Evolutionary conservation across 495 filamentous ascomycete genomes (phyloP).

Genomic region (Neurospora africana): DNA sequence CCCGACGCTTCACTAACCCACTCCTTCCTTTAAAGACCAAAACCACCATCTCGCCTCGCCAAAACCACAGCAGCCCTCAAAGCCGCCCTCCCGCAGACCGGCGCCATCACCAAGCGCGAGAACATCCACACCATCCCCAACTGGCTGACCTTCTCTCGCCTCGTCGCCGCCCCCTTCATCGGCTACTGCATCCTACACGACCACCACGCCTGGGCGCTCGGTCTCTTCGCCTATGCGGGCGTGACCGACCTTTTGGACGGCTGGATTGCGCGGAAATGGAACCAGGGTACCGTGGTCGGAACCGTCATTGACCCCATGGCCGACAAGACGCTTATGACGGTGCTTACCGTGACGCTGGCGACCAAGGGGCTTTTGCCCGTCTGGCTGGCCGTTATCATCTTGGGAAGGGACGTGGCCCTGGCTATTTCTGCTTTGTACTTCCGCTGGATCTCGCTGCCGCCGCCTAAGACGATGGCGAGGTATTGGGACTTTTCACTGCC

Average conservation of each 20-base stretch:
- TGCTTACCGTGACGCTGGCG: conserved; percentile 73
- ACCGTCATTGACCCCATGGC: conserved; percentile 95
- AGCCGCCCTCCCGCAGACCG: conserved; percentile 27
- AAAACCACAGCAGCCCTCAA: conserved; percentile 1
- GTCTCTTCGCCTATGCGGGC: conserved; percentile 82
- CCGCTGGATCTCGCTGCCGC: conserved; percentile 84
- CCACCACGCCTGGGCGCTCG: conserved; percentile 64
- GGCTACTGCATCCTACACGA: conserved; percentile 84
- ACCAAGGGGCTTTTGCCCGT: conserved; percentile 73
- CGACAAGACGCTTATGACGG: conserved; percentile 90
- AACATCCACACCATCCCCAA: conserved; percentile 97
- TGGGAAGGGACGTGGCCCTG: conserved; percentile 80
- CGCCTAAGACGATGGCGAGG: conserved; percentile 81
- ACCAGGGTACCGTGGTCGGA: conserved; percentile 88
- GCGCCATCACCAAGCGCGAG: conserved; percentile 47
- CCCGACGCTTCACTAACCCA: neutral
- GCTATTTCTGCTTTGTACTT: conserved; percentile 89
- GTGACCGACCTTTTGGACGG: conserved; percentile 88
- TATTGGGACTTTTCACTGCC: conserved; percentile 98
- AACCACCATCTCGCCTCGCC: neutral
- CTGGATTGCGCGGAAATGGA: conserved; percentile 78
- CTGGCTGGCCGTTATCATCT: conserved; percentile 78
- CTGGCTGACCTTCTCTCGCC: conserved; percentile 75
- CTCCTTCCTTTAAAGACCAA: neutral
- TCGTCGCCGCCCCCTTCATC: conserved; percentile 73